Base-by-base conservation (phyloP, 768 basidiomycete genomes). In the Phylloporus scabripes region DNA sequence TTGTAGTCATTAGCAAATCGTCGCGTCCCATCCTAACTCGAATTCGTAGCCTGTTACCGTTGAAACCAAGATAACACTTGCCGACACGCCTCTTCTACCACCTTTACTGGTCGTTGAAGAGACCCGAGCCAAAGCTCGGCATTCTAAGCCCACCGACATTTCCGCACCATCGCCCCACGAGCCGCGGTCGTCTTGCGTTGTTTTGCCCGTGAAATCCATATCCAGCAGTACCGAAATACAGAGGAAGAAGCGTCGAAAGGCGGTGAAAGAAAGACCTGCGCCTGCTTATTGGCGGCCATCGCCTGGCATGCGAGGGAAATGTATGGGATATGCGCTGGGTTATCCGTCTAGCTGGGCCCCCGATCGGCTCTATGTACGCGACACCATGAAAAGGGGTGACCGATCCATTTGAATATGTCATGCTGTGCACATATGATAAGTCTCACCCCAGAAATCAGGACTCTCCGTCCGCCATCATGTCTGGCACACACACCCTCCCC, bases 401-500 rank as follows among this genome's bases (percentile, higher is more conserved):
- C 20, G 37, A 39, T 14, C 46, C 34, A 29, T 40, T 14, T 18
- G 23, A 40, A 39, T 31, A 7, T 57, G 50, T 51, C 51, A 61
- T 61, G 61, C 56, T 55, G 61, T 53, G 60, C 45, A 42, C 20
- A 42, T 45, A 42, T 29, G 33, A 9, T 20, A n/a, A 10, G 11
- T 20, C 11, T 40, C 14, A 5, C 47, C 42, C 52, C 7, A 29
- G 10, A 29, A 29, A 2, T 29, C 28, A 11, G 28, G 28, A 10
- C 34, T 24, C 43, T 9, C 39, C 28, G 12, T 56, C 46, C 48
- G 40, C 9, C 49, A 58, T 42, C 56, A 78, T 78, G 76, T 63
- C 79, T 42, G 54, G 57, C 42, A 3, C 46, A 39, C 72, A 84
- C 76, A 74, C 73, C 45, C 79, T 92, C 43, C 89, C 89, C 34